A percentile compares a stretch with the other conserved stretches of the same genome.
Conservation (phyloP, 2,329 filamentous ascomycete species). For the Scedosporium dehoogii region DNA sequence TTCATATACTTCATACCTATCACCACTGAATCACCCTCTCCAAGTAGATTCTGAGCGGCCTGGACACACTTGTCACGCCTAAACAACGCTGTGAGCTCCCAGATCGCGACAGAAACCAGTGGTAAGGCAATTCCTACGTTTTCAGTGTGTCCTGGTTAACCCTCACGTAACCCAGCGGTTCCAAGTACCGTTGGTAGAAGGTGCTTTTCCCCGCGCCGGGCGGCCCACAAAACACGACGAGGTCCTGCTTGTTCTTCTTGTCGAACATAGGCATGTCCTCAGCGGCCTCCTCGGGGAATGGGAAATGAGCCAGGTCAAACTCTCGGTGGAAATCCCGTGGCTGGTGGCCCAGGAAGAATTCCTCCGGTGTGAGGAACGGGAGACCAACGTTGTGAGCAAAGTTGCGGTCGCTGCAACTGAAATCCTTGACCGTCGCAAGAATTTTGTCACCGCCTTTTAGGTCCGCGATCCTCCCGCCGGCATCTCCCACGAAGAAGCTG, state of each 20-base stretch:
- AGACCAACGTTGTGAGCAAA: conserved; percentile 81
- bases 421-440: conserved; percentile 37
- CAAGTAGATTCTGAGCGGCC: conserved; percentile 55
- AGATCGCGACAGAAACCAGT: accelerated
- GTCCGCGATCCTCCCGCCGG: conserved; percentile 49
- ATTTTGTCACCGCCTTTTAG: conserved; percentile 33
- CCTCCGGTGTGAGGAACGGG: conserved; percentile 76
- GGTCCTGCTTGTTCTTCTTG: conserved; percentile 57
- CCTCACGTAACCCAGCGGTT: conserved; percentile 70
- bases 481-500: conserved; percentile 87
- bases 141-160: conserved; percentile 89
- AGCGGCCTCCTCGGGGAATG: conserved; percentile 9
- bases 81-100: conserved; percentile 12
- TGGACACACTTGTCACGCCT: conserved; percentile 59
- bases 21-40: conserved; percentile 57
- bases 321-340: conserved; percentile 55
- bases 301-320: conserved; percentile 60
- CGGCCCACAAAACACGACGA: conserved; percentile 80
- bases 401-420: conserved; percentile 61
- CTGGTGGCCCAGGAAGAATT: conserved; percentile 69
- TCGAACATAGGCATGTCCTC: conserved; percentile 32
- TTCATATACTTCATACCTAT: conserved; percentile 55
- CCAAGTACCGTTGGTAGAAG: conserved; percentile 70
- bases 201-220: conserved; percentile 89
- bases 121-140: conserved; percentile 29